Conservation (phyloP, 805 yeast species). For the Wickerhamiella dianesei region DNA sequence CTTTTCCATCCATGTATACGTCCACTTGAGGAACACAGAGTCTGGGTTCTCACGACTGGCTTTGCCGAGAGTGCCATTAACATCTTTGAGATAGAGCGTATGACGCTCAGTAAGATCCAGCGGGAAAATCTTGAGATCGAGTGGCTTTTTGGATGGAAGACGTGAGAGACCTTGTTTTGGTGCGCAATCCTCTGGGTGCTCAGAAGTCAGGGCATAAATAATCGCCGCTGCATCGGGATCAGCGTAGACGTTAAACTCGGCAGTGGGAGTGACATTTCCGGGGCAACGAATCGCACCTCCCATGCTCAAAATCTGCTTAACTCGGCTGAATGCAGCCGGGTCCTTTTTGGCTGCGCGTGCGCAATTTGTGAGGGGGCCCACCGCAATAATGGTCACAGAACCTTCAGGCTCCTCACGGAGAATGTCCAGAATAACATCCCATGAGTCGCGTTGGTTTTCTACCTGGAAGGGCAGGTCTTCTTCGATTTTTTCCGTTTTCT, state of each 20-base stretch:
- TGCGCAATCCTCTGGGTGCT: slow-evolving; percentile 17
- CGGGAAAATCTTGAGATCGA: slow-evolving; percentile 26
- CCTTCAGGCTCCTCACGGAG: slow-evolving; percentile 25
- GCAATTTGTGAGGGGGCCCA: slow-evolving; percentile 31
- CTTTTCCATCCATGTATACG: slow-evolving; percentile 23
- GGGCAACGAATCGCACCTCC: slow-evolving; percentile 27
- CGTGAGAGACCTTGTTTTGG: slow-evolving; percentile 8
- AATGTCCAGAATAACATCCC: slow-evolving; percentile 27
- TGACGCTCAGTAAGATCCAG: slow-evolving; percentile 28
- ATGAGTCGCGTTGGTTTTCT: slow-evolving; percentile 20
- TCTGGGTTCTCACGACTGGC: slow-evolving; percentile 8
- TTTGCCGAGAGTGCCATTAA: slow-evolving; percentile 13
- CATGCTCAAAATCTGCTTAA: slow-evolving; percentile 27
- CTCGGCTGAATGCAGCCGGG: slow-evolving; percentile 26
- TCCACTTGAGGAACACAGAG: slow-evolving; percentile 27
- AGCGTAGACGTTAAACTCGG: slow-evolving; percentile 31
- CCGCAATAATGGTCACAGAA: slow-evolving; percentile 28
- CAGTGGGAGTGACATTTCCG: slow-evolving; percentile 31
- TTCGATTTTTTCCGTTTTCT: slow-evolving; percentile 5
- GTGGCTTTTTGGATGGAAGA: slow-evolving; percentile 15
- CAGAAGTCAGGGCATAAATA: slow-evolving; percentile 25
- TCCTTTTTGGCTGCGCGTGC: slow-evolving; percentile 30
- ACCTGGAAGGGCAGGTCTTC: slow-evolving; percentile 22
- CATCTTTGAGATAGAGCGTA: slow-evolving; percentile 16
- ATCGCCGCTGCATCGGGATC: slow-evolving; percentile 31